A percentile compares a stretch with the other conserved stretches of the same genome.
Conservation (phyloP, 78 protist species). For the Diacronema lutheri region DNA sequence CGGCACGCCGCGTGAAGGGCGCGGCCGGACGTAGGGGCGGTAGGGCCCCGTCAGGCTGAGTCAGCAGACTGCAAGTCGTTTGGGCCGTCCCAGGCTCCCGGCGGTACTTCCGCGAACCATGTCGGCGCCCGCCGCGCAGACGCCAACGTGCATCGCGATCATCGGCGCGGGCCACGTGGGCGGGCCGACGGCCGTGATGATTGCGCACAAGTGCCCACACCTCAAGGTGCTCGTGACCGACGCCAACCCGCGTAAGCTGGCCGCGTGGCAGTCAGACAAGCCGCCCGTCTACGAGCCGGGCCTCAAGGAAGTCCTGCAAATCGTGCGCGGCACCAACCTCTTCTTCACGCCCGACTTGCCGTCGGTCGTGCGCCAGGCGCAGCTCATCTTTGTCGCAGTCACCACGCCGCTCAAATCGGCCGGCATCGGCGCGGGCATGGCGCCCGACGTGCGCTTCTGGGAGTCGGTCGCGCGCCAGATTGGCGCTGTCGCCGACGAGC, state of each 20-base stretch:
- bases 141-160: too few species aligned
- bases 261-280: slow-evolving; percentile 71
- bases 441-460: slow-evolving; percentile 5
- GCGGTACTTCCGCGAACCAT: too few species aligned
- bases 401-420: slow-evolving; percentile 82
- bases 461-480: slow-evolving; percentile 53
- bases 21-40: too few species aligned
- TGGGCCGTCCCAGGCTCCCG: too few species aligned
- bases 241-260: background rate
- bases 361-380: slow-evolving; percentile 57
- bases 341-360: slow-evolving; percentile 78
- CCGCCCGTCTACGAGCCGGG: slow-evolving; percentile 96
- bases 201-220: slow-evolving; percentile 75
- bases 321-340: slow-evolving; percentile 64
- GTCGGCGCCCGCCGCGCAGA: too few species aligned
- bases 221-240: slow-evolving; percentile 52
- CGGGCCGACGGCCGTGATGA: slow-evolving; percentile 83
- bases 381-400: slow-evolving; percentile 86
- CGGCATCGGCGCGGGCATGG: slow-evolving; percentile 13
- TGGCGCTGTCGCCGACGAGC: background rate
- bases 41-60: too few species aligned
- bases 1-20: too few species aligned
- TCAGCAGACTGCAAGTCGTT: too few species aligned
- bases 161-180: slow-evolving; percentile 91
- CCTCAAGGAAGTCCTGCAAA: slow-evolving; percentile 63